These are phyloP conservation scores for Aplosporella prunicola DNA, from an alignment of 2,329 filamentous ascomycete genomes.

Conservation along the genomic window DNA sequence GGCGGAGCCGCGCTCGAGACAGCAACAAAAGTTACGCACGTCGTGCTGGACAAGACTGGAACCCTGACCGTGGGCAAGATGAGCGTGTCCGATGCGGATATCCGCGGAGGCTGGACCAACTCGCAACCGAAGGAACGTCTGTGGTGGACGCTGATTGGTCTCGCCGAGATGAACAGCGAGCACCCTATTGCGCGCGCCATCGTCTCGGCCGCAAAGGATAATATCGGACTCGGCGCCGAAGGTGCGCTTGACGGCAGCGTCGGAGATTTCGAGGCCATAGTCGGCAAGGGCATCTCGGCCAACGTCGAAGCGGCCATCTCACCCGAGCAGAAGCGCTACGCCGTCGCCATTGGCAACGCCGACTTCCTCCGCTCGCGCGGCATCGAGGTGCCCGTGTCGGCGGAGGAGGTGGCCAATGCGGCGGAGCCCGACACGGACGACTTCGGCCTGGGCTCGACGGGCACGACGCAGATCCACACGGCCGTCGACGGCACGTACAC, in stretches of 20 bases:
- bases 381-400: conserved; percentile 49
- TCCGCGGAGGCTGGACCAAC: conserved; percentile 59
- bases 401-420: conserved; percentile 18
- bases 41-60: conserved; percentile 93
- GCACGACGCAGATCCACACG: conserved; percentile 84
- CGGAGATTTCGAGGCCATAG: conserved; percentile 71
- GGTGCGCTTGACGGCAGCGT: conserved; percentile 72
- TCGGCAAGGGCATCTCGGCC: conserved; percentile 79
- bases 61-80: conserved; percentile 93
- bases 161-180: conserved; percentile 93
- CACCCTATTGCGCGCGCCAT: conserved; percentile 93
- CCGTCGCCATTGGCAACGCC: conserved; percentile 75
- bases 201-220: conserved; percentile 60
- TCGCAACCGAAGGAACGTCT: conserved; percentile 60
- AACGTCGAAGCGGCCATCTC: conserved; percentile 65
- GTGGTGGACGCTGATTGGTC: conserved; percentile 93
- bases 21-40: conserved; percentile 78
- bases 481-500: conserved; percentile 75
- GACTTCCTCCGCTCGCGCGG: conserved; percentile 63
- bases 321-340: conserved; percentile 61
- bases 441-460: conserved; percentile 40
- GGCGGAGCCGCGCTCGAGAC: conserved; percentile 86
- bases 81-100: conserved; percentile 67
- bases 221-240: conserved; percentile 64
- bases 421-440: conserved; percentile 10